A percentile compares a stretch with the other conserved stretches of the same genome.
Conservation (phyloP, 73 alveolate genomes). For the Paramecium sonneborni region DNA sequence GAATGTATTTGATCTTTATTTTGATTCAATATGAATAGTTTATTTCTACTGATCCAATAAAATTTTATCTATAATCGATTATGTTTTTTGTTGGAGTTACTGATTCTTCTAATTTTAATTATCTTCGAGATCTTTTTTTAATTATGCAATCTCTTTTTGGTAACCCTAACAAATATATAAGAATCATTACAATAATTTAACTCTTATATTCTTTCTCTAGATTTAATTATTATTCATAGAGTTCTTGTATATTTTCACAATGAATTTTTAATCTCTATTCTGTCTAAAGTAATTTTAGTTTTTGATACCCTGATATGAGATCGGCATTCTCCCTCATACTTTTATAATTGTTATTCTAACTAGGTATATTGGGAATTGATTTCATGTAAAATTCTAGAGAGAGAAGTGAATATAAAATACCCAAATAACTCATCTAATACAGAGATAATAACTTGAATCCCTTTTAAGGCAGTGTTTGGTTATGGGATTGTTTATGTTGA, state of each 20-base stretch:
- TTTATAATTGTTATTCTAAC: conserved; percentile 4
- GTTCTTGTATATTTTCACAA: conserved; percentile 31
- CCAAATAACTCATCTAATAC: neutral
- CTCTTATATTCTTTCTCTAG: neutral
- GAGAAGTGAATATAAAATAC: neutral
- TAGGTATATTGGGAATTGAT: neutral
- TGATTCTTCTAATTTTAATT: neutral
- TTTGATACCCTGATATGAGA: conserved; percentile 11
- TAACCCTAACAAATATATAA: neutral
- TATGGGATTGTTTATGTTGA: neutral
- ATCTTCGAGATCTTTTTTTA: conserved; percentile 28
- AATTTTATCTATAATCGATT: neutral
- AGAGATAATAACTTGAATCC: neutral
- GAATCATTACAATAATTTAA: neutral
- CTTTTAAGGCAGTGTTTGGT: neutral
- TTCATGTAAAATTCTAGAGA: neutral
- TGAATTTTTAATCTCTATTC: conserved; percentile 37
- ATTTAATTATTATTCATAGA: neutral
- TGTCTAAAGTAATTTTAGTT: conserved; percentile 4
- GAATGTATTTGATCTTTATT: neutral
- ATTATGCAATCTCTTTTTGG: neutral
- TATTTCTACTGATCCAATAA: neutral
- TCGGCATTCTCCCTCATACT: conserved; percentile 34
- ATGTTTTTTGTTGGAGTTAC: neutral
- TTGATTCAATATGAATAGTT: neutral